A percentile compares a stretch with the other conserved stretches of the same genome.
phyloP scores from a whole-genome alignment of 139 green algal genomes.

The Picochlorum sp. region DNA sequence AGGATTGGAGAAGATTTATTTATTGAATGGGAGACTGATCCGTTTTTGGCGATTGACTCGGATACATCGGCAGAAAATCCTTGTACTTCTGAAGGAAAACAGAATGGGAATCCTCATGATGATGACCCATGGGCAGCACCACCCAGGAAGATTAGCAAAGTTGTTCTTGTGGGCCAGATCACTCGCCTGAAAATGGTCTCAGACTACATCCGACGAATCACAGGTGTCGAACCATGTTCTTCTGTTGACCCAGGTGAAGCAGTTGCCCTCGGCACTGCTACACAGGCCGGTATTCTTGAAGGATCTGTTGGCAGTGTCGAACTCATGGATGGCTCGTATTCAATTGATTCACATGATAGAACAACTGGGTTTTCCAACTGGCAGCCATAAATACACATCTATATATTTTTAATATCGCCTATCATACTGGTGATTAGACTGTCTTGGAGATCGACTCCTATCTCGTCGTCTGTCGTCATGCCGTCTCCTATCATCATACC shows the following conservation, averaged over 20 bases:
- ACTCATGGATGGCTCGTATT: slow-evolving; percentile 46
- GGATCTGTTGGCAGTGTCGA: slow-evolving; percentile 32
- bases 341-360: slow-evolving; percentile 27
- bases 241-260: slow-evolving; percentile 31
- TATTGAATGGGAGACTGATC: slow-evolving; percentile 24
- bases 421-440: neutral
- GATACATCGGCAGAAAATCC: neutral
- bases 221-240: slow-evolving; percentile 29
- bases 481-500: neutral
- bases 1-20: slow-evolving; percentile 16
- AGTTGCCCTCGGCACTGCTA: slow-evolving; percentile 35
- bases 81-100: neutral
- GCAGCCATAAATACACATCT: slow-evolving; percentile 18
- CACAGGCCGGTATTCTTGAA: slow-evolving; percentile 38
- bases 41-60: slow-evolving; percentile 4
- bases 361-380: slow-evolving; percentile 30
- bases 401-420: neutral
- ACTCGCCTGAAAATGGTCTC: slow-evolving; percentile 53
- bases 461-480: neutral
- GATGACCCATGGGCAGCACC: slow-evolving; percentile 38
- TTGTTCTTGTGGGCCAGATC: slow-evolving; percentile 62
- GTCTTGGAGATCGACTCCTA: slow-evolving; percentile 1
- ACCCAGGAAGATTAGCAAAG: slow-evolving; percentile 46
- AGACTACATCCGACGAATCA: slow-evolving; percentile 38
- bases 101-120: neutral